Base-by-base conservation (phyloP, 176 grass and related monocot species). In the Phoenix dactylifera region DNA sequence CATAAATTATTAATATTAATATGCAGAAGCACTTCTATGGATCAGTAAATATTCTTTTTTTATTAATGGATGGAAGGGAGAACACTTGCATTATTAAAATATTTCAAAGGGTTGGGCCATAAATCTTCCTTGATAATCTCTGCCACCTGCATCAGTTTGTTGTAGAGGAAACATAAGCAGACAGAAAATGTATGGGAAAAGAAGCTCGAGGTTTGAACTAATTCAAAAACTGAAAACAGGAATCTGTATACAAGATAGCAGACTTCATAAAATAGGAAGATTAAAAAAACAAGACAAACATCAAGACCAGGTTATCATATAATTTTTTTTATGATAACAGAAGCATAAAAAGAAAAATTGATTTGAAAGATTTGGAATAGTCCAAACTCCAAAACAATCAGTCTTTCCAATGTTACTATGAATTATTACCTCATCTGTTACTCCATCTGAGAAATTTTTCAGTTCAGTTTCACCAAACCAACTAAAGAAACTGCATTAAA, bases 81-180 rank as follows among this genome's bases (percentile, higher is more conserved):
- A 18, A 72, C 58, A 71, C 79, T 25, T 24, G 76, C 79, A 59
- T 95, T 90, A 65, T 95, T 95, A 52, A 95, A 95, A 59, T 72
- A 87, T 68, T 87, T 95, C 72, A 87, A 69, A 70, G 91, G 91
- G 76, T 95, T 95, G 67, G 83, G 83, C 91, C 91, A 95, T 54
- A 95, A 53, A 54, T 95, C 91, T 83, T 95, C 91, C 65, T 82
- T 95, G 68, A 95, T 90, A 32, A 90, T 55, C 52, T 95, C 91
- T 15, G 80, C 72, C 29, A 82, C 64, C 79, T 82, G 69, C 54
- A 76, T 15, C 22, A 4, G 52, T 25, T 35, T 6, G 7, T 61
- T 30, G 69, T 17, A 44, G 35, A 54, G 59, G 35, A 44, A 12
- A 44, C 35, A 44, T 44, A 9, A 44, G 10, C 35, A 44, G 35